Base-by-base conservation (phyloP, 805 yeast species). In the Kuraishia ogatae region DNA sequence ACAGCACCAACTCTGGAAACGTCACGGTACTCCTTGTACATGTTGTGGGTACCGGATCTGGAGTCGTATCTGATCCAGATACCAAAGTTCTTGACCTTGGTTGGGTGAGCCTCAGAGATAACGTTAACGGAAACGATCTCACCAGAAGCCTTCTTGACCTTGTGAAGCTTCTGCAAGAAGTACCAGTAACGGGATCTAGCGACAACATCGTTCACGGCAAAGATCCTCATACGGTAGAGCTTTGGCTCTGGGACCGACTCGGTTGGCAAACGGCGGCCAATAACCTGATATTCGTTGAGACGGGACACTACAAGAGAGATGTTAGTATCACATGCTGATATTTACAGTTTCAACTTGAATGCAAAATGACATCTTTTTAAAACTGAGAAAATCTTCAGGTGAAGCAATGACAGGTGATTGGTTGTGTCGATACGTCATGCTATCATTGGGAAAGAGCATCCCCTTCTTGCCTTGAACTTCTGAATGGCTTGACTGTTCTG, bases 121-220 rank as follows among this genome's bases (percentile, higher is more conserved):
- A 79, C 79, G 85, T 90, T 90, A 71, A 94, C 84, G 63, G 97
- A 81, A 71, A 94, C 97, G 73, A 94, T 82, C 84, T 94, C 99
- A 88, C 99, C 99, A 73, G 97, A 90, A 71, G 99, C 94, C 85
- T 89, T 91, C 94, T 94, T 94, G 76, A 94, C 97, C 85, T 96
- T 93, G 89, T 93, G 96, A 79, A 94, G 86, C 81, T 91, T 92
- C 81, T 93, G 96, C 82, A 94, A 87, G 85, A 94, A 94, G 85
- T 94, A 94, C 99, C 99, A 94, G 97, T 90, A 94, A 84, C 99
- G 93, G 72, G 99, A 94, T 87, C 94, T 94, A 76, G 99, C 99
- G 77, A 94, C 96, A 77, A 94, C 98, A 70, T 84, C 88, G 84
- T 94, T 94, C 72, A 97, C 92, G 75, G 99, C 99, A 78, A 94